Evolutionary conservation across 345 rosid genomes (phyloP), one percentile per base, ranked within the genome.

Genomic region (Salix purpurea): DNA sequence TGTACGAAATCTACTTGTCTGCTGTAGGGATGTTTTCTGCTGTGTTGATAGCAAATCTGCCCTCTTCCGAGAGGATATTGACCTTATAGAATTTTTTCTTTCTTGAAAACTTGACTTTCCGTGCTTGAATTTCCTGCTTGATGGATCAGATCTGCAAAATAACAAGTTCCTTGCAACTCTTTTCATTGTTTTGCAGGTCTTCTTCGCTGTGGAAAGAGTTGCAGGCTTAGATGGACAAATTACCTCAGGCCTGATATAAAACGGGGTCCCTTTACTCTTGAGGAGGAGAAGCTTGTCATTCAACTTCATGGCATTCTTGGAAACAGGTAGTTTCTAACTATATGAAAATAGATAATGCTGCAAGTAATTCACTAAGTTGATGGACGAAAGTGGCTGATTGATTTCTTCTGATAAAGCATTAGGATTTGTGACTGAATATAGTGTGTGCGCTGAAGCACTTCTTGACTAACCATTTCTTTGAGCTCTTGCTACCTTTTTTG

Each of bases 281-380:
- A 96, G 21, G 99, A 96, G 81, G 97, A 96, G 83, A 93, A 93
- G 75, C 95, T 90, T 72, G 99, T 96, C 66, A 84, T 96, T 26
- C 98, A 92, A 84, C 97, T 96, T 67, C 98, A 93, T 79, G 97
- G 88, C 74, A 92, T 96, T 84, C 97, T 96, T 54, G 99, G 99
- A 56, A 96, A 93, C 90, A 91, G 97, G 99, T 93, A 64, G 52
- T n/a, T 42, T 50, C 58, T 65, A 66, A n/a, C 9, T 34, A 15
- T 28, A 0, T 58, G 64, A 58, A 21, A 16, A 56, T 12, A 16
- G 7, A 39, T 67, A 23, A 32, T 30, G 12, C 6, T 4, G 24
- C 1, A 39, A 37, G 48, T 21, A 54, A 4, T 7, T 70, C n/a
- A 37, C 39, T 5, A 44, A 7, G n/a, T 44, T 69, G 58, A 2